A percentile compares a stretch with the other conserved stretches of the same genome.
These are phyloP conservation scores for Fusarium compactum DNA, from an alignment of 2,329 filamentous ascomycete genomes.

Conservation along the genomic window DNA sequence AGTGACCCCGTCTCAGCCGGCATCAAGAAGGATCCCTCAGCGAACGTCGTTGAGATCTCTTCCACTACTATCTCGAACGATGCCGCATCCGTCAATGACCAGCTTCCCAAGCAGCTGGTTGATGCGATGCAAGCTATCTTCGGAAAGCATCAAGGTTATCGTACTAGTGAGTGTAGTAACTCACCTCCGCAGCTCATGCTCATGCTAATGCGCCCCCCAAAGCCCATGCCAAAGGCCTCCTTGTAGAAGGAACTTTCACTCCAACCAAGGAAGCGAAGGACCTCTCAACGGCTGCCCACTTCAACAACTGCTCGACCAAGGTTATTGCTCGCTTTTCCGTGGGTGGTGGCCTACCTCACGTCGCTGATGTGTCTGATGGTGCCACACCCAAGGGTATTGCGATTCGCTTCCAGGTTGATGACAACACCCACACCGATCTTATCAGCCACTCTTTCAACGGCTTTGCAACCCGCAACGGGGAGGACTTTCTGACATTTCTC, in stretches of 20 bases:
- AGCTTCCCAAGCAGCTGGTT: constrained; percentile 18
- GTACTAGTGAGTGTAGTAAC: constrained; percentile 5
- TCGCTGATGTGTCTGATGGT: constrained; percentile 11
- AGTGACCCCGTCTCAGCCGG: neutral
- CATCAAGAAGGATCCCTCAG: neutral
- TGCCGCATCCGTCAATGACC: neutral
- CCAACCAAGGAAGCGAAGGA: constrained; percentile 19
- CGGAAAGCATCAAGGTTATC: constrained; percentile 27
- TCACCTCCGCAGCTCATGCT: accelerated
- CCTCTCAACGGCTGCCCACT: constrained; percentile 24
- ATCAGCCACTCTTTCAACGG: constrained; percentile 28
- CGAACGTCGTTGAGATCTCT: neutral
- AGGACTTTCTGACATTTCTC: constrained; percentile 22
- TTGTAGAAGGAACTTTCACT: constrained; percentile 21
- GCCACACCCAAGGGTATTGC: constrained; percentile 30
- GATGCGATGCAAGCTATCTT: constrained; percentile 30
- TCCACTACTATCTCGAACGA: neutral
- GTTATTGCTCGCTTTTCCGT: constrained; percentile 29
- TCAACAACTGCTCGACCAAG: constrained; percentile 17
- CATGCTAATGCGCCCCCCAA: accelerated
- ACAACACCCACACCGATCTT: constrained; percentile 22
- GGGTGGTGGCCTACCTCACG: constrained; percentile 17
- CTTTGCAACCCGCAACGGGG: constrained; percentile 8
- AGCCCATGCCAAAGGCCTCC: constrained; percentile 33
- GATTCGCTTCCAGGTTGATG: constrained; percentile 28